A percentile compares a stretch with the other conserved stretches of the same genome.
phyloP scores from a whole-genome alignment of 495 filamentous ascomycete genomes.

The Aspergillus ostianus region DNA sequence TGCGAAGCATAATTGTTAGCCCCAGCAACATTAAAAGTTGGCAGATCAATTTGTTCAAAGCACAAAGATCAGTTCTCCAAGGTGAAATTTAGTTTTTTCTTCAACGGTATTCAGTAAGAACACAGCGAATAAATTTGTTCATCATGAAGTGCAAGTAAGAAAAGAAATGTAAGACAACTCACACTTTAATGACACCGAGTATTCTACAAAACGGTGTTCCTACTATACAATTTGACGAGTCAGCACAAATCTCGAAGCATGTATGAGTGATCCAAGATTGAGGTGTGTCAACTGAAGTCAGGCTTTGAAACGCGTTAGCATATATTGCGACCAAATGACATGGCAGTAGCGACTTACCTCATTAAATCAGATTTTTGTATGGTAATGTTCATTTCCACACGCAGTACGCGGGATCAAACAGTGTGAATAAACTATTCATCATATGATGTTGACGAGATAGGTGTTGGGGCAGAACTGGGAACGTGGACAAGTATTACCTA shows the following conservation, averaged over 20 bases:
- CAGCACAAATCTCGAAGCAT: conserved; percentile 32
- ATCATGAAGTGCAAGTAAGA: conserved; percentile 49
- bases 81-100: conserved; percentile 76
- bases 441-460: conserved; percentile 52
- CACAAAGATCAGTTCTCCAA: conserved; percentile 84
- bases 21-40: conserved; percentile 18
- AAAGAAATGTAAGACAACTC: conserved; percentile 22
- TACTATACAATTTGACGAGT: conserved; percentile 25
- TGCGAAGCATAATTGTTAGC: conserved; percentile 10
- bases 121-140: conserved; percentile 74
- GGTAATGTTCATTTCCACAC: conserved; percentile 72
- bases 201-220: conserved; percentile 20
- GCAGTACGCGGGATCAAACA: conserved; percentile 74
- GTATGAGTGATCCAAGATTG: conserved; percentile 26
- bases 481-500: conserved; percentile 33
- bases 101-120: conserved; percentile 74
- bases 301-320: conserved; percentile 47
- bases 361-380: conserved; percentile 99
- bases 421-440: conserved; percentile 93
- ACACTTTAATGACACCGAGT: conserved; percentile 22
- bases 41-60: conserved; percentile 5
- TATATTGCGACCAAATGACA: background rate
- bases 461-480: conserved; percentile 13
- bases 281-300: conserved; percentile 46
- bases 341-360: conserved; percentile 58